Base-by-base conservation (phyloP, 257 asterid genomes). In the Leonotis leonurus region DNA sequence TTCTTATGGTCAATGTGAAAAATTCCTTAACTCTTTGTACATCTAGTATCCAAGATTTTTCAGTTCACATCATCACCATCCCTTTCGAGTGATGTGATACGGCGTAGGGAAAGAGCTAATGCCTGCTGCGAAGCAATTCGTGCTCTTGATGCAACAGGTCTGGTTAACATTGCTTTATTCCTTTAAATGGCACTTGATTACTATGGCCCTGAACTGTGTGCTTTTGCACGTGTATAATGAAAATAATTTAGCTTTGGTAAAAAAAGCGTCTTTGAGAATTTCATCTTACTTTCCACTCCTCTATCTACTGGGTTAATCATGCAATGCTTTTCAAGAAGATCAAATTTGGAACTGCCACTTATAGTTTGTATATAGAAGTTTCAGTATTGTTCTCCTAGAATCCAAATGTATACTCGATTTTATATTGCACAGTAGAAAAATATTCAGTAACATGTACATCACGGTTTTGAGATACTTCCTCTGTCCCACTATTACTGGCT, bases 91-190 rank as follows among this genome's bases (percentile, higher is more conserved):
- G 94, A 87, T 67, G 66, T 87, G 75, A 60, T 25, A 65, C 84
- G 86, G 44, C 83, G 88, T 35, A 85, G 89, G 45, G 97, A 93
- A 62, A 80, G 96, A 78, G 88, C 90, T 32, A 77, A 93, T 67
- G 97, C 96, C 40, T 87, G 84, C 77, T 93, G 97, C 70, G 99
- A 93, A 87, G 70, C 99, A 66, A 89, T 89, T 55, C 97, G 97
- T 58, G 99, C 99, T 67, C 97, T 93, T 46, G 99, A 93, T 82
- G 96, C 97, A 36, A 81, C 96, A 69, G 99, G 99, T 93, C 60
- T 70, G 75, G 65, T 70, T 36, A 6, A 39, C 54, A 44, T 60
- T 61, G 39, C 68, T 60, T 32, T 61, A 56, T n/a, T 25, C 18
- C 2, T 51, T 49, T 0, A 25, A 52, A 6, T 27, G 13, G 13